Conservation (phyloP, 768 basidiomycete species). For the Mycena latifolia region DNA sequence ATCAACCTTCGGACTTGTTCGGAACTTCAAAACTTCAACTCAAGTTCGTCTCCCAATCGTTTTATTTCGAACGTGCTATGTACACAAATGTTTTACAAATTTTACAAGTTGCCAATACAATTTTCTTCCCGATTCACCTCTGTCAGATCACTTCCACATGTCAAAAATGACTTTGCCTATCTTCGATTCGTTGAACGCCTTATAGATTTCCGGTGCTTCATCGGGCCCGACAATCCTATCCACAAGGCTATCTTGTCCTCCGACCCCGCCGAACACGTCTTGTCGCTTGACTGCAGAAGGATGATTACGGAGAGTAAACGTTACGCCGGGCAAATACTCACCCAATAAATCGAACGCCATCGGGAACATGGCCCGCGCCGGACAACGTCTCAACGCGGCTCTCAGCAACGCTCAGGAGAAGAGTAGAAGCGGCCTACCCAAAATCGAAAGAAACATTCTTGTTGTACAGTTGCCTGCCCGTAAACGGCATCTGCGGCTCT, state of each 20-base stretch:
- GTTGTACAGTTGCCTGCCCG: slow-evolving; percentile 70
- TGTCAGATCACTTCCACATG: slow-evolving; percentile 65
- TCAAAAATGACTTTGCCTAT: slow-evolving; percentile 85
- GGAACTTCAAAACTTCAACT: no score
- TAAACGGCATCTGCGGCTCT: slow-evolving; percentile 65
- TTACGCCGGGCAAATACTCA: slow-evolving; percentile 35
- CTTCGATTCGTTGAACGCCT: slow-evolving; percentile 76
- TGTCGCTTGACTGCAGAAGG: slow-evolving; percentile 65
- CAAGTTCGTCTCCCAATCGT: no score
- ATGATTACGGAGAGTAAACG: background rate
- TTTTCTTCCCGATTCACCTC: no score
- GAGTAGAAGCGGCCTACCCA: slow-evolving; percentile 51
- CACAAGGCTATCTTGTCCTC: slow-evolving; percentile 70
- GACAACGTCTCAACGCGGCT: slow-evolving; percentile 61
- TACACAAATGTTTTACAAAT: no score
- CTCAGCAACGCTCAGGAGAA: background rate
- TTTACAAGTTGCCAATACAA: no score
- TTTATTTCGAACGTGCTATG: no score
- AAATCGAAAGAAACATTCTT: slow-evolving; percentile 87
- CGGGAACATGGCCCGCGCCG: slow-evolving; percentile 83
- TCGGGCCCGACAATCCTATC: slow-evolving; percentile 75
- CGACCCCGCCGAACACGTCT: slow-evolving; percentile 82
- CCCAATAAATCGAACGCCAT: slow-evolving; percentile 75
- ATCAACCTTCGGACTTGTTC: no score
- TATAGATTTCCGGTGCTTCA: slow-evolving; percentile 69